These are phyloP conservation scores for Kalmanozyma brasiliensis DNA, from an alignment of 1,284 basidiomycete species.

Conservation along the genomic window DNA sequence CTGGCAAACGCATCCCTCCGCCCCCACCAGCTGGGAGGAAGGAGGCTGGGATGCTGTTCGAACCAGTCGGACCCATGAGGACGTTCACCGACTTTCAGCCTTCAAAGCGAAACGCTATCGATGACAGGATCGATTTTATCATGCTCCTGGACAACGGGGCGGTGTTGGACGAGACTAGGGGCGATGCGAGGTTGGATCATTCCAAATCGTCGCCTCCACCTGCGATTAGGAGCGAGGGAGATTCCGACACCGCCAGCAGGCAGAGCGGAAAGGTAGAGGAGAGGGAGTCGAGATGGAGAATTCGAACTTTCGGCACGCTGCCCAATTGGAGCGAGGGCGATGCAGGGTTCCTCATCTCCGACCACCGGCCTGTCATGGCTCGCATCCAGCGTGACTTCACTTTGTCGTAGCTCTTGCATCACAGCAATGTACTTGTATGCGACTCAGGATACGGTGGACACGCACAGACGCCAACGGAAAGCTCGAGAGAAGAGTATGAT, in stretches of 20 bases:
- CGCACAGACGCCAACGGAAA: too few relatives aligned
- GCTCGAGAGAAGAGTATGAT: constrained; percentile 5
- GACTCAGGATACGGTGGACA: too few relatives aligned
- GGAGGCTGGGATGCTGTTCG: constrained; percentile 16
- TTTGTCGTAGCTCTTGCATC: background rate
- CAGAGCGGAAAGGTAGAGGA: background rate
- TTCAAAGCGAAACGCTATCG: constrained; percentile 28
- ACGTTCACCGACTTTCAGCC: constrained; percentile 53
- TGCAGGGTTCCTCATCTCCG: constrained; percentile 49
- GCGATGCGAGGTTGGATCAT: constrained; percentile 24
- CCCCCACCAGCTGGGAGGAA: background rate
- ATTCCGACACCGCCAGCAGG: background rate
- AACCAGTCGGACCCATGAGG: constrained; percentile 28
- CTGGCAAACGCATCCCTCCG: constrained; percentile 10
- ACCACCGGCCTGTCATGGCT: constrained; percentile 49
- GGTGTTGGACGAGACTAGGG: constrained; percentile 29
- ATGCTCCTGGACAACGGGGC: constrained; percentile 43
- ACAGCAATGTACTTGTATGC: background rate
- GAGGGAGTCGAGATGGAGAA: constrained; percentile 28
- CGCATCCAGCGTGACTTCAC: constrained; percentile 28
- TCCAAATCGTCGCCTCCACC: constrained; percentile 14
- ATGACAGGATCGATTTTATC: constrained; percentile 53
- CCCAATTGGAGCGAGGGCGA: constrained; percentile 56
- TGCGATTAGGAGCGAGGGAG: background rate
- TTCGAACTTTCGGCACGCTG: constrained; percentile 38